Evolutionary conservation across 257 asterid species (phyloP), one percentile per base, ranked within the genome.

Genomic region (Paraleonurus japonicus): DNA sequence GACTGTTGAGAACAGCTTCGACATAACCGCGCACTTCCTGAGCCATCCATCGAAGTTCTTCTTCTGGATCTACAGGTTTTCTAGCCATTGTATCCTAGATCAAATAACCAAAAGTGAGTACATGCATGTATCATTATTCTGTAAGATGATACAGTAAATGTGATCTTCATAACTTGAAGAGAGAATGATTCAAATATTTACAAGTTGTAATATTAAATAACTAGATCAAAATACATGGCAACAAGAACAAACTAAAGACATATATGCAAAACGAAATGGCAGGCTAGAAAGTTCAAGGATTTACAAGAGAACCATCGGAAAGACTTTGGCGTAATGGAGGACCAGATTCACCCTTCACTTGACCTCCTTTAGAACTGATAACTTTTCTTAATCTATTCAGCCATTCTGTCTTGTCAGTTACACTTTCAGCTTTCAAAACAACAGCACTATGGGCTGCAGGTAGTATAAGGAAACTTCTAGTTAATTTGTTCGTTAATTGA

Each of bases 21-120:
- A 92, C 96, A 76, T 92, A 92, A 73, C 97, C 97, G 20, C 97
- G 95, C 77, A 92, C 97, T 89, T 92, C 97, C 76, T 92, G 97
- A 81, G 97, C 80, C 96, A 92, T 92, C 97, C 97, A 92, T 62
- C 97, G 88, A 74, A 92, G 97, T 75, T 92, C 97, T 81, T 92
- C 97, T 71, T 92, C 97, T 12, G 97, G 97, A 77, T 92, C 96
- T 11, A 79, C 92, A n/a, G 96, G 98, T 85, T 84, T 86, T 87
- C 98, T 88, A 23, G 86, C 57, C 96, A 87, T 88, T 66, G 98
- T 85, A 53, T 89, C 98, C 98, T 92, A 79, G 1, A 76, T 62
- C 35, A 26, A 53, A 33, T 54, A 43, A 45, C 32, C 43, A 35
- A 57, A 61, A 35, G 70, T 62, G 16, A 69, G 50, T 28, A n/a